These are phyloP conservation scores for Debaryomyces sp. DNA, from an alignment of 1,139 yeast species.

Conservation along the genomic window DNA sequence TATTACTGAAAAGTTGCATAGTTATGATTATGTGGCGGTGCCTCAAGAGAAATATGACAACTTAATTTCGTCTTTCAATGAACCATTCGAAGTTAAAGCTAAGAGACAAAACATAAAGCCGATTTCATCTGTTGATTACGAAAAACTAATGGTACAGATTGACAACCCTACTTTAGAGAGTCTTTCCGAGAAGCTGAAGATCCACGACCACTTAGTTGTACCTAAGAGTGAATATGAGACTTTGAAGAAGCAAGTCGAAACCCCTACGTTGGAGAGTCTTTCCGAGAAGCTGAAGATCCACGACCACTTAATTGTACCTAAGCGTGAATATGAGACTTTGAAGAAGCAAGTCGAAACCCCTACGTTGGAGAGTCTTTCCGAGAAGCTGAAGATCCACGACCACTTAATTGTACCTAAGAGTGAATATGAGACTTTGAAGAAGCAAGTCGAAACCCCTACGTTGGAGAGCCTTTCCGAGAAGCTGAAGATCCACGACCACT, in stretches of 20 bases:
- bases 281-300: slow-evolving; percentile 22
- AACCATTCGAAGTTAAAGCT: slow-evolving; percentile 6
- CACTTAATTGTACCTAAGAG: slow-evolving; percentile 23
- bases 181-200: slow-evolving; percentile 26
- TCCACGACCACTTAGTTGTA: slow-evolving; percentile 20
- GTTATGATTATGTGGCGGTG: slow-evolving; percentile 25
- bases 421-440: slow-evolving; percentile 28
- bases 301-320: slow-evolving; percentile 22
- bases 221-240: slow-evolving; percentile 26
- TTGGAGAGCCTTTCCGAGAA: slow-evolving; percentile 27
- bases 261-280: slow-evolving; percentile 31
- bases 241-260: slow-evolving; percentile 17
- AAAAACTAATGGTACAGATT: slow-evolving; percentile 11
- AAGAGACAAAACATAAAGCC: slow-evolving; percentile 13
- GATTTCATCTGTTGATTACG: slow-evolving; percentile 13
- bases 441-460: slow-evolving; percentile 22
- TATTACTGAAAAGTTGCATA: slow-evolving; percentile 22
- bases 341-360: slow-evolving; percentile 23
- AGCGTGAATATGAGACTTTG: slow-evolving; percentile 27
- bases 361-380: slow-evolving; percentile 24
- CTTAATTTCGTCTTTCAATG: slow-evolving; percentile 7
- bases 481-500: slow-evolving; percentile 19
- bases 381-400: slow-evolving; percentile 22
- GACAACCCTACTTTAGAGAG: slow-evolving; percentile 28
- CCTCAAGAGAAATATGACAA: slow-evolving; percentile 14